Percentiles rank a stretch among this genome's conserved stretches.
Evolutionary conservation across 2,329 filamentous ascomycete genomes (phyloP).

Genomic region (Penicillium expansum): DNA sequence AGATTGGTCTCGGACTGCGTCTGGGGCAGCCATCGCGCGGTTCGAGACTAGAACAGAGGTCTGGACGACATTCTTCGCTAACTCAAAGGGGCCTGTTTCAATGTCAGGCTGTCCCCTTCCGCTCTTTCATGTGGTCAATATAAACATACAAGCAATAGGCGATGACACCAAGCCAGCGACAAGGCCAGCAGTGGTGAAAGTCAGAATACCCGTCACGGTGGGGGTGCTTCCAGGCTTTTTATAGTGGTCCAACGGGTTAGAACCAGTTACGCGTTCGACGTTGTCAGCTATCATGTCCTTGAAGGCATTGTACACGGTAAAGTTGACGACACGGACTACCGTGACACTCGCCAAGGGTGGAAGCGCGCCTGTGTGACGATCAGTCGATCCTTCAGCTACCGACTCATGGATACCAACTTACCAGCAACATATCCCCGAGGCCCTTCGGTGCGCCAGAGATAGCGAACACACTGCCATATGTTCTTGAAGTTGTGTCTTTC

Average conservation of each 20-base stretch:
- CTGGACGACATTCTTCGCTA: conserved; percentile 50
- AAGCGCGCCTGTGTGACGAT: conserved; percentile 37
- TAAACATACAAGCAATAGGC: conserved; percentile 44
- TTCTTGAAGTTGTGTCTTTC: conserved; percentile 46
- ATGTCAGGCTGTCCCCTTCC: not conserved
- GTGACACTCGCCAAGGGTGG: conserved; percentile 48
- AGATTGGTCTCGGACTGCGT: conserved; percentile 33
- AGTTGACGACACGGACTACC: conserved; percentile 45
- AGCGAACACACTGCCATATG: conserved; percentile 43
- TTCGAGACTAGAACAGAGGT: conserved; percentile 48
- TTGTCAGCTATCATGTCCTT: conserved; percentile 43
- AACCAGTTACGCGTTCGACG: conserved; percentile 41
- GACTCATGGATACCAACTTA: conserved; percentile 21
- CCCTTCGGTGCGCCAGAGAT: conserved; percentile 48
- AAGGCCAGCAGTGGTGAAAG: conserved; percentile 44
- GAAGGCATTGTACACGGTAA: conserved; percentile 46
- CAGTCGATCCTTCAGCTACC: not conserved
- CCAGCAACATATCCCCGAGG: conserved; percentile 49
- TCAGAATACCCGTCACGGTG: conserved; percentile 41
- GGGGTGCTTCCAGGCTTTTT: conserved; percentile 44
- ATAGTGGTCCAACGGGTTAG: conserved; percentile 41
- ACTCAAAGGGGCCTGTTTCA: conserved; percentile 45
- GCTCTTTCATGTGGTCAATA: not conserved
- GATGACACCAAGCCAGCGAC: conserved; percentile 43
- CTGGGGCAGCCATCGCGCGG: conserved; percentile 37